Percentiles rank a stretch among this genome's conserved stretches.
phyloP scores from a whole-genome alignment of 1,139 yeast species.

The Candida sanyaensis region DNA sequence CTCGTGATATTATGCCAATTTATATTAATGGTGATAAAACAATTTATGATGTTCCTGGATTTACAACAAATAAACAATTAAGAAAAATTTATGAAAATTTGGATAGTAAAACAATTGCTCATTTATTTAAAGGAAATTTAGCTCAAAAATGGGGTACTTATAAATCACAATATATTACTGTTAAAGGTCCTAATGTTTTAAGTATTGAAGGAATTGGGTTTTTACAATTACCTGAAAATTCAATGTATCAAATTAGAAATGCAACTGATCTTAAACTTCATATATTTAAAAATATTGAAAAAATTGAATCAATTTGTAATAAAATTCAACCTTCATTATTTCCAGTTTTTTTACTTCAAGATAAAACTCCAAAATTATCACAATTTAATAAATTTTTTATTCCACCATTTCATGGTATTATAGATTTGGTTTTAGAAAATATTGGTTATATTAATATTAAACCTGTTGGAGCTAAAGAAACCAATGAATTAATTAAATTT shows the following conservation, averaged over 20 bases:
- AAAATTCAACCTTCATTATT: slow-evolving; percentile 20
- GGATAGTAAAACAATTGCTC: slow-evolving; percentile 32
- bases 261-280: slow-evolving; percentile 33
- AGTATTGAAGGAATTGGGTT: slow-evolving; percentile 66
- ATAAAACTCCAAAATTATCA: slow-evolving; percentile 13
- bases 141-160: slow-evolving; percentile 37
- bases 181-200: slow-evolving; percentile 46
- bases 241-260: slow-evolving; percentile 47
- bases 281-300: slow-evolving; percentile 28
- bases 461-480: slow-evolving; percentile 54
- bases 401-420: slow-evolving; percentile 69
- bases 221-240: slow-evolving; percentile 37
- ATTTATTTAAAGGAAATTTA: slow-evolving; percentile 37
- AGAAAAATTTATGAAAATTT: slow-evolving; percentile 31
- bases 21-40: slow-evolving; percentile 28
- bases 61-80: slow-evolving; percentile 24
- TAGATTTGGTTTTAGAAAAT: slow-evolving; percentile 69
- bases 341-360: slow-evolving; percentile 33
- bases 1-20: slow-evolving; percentile 47
- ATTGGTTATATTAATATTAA: slow-evolving; percentile 66
- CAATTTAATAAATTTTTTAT: slow-evolving; percentile 30
- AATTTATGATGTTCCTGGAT: slow-evolving; percentile 61
- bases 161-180: slow-evolving; percentile 35
- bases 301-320: slow-evolving; percentile 23
- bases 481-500: slow-evolving; percentile 32